Base-by-base conservation (phyloP, 305 asterid genomes). In the Euphrasia arctica region DNA sequence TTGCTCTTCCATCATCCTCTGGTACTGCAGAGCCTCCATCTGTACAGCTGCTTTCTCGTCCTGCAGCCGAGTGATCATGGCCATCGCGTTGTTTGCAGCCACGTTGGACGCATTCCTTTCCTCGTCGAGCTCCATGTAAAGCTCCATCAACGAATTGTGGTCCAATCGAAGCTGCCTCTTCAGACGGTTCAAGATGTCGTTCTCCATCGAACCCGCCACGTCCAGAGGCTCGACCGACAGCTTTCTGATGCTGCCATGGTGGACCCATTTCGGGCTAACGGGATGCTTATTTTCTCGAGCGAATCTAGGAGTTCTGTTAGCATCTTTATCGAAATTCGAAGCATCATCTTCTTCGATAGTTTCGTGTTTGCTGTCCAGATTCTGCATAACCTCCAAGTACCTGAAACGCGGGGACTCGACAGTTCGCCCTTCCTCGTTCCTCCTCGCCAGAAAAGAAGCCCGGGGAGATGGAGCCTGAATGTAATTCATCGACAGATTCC, bases 1-100 rank as follows among this genome's bases (percentile, higher is more conserved):
- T 50, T 91, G 95, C 57, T 91, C 98, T 60, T 91, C 98, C 98
- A 91, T 88, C 98, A 91, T 82, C 71, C 98, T 78, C 72, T 91
- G 96, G 70, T 91, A 91, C 78, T 91, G 96, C 42, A 86, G 73
- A 5, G 96, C 96, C 81, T 91, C 97, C 98, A 91, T 91, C 75
- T 91, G 96, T 41, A 91, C 90, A 3, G 96, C 87, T 0, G 96
- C 98, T 66, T 91, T 91, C 72, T 91, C 96, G 0, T 88, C 94
- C 60, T 91, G 98, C 32, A 91, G 70, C 18, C 90, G 82, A 12
- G 96, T 88, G 62, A 91, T 91, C 98, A 91, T 88, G 6, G 96
- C 96, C 98, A 91, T 91, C 13, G 98, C 98, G 42, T 91, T 88
- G 63, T 91, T 88, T 0, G 90, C 98, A 9, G 98, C 98, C 39